Conservation (phyloP, 2,329 filamentous ascomycete genomes). For the Fusarium keratoplasticum region DNA sequence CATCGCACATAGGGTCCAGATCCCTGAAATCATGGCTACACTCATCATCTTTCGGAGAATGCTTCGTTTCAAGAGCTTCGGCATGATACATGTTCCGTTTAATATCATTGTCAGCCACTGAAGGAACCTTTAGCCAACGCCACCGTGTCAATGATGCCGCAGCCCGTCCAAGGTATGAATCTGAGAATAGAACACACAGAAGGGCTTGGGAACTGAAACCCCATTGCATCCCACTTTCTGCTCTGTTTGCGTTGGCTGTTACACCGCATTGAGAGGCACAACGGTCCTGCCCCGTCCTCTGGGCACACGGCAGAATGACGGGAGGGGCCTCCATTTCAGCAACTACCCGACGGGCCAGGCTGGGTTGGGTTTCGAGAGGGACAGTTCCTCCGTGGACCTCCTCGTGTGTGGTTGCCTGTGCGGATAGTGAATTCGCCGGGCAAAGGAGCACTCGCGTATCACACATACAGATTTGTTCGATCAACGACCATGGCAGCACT, state of each 20-base stretch:
- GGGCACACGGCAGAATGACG: not conserved
- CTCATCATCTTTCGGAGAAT: not conserved
- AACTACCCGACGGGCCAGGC: constrained; percentile 10
- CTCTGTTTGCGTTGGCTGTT: constrained; percentile 3
- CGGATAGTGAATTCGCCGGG: too few relatives aligned
- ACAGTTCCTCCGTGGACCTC: not conserved
- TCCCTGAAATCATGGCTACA: not conserved
- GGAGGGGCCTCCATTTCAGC: constrained; percentile 14
- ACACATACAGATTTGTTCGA: not conserved
- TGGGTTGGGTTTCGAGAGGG: not conserved
- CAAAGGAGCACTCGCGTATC: not conserved
- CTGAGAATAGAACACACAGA: not conserved
- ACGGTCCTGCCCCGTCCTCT: not conserved
- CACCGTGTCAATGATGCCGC: constrained; percentile 12
- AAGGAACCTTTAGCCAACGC: not conserved
- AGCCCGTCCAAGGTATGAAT: not conserved
- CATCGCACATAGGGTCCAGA: not conserved
- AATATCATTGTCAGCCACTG: not conserved
- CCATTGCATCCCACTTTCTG: not conserved
- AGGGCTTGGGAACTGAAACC: not conserved
- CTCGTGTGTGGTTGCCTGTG: not conserved
- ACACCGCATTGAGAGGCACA: constrained; percentile 10
- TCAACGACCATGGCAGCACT: not conserved
- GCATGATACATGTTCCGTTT: constrained; percentile 14
- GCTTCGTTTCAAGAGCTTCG: constrained; percentile 19